phyloP scores from a whole-genome alignment of 345 rosid genomes.

The Aegle marmelos region DNA sequence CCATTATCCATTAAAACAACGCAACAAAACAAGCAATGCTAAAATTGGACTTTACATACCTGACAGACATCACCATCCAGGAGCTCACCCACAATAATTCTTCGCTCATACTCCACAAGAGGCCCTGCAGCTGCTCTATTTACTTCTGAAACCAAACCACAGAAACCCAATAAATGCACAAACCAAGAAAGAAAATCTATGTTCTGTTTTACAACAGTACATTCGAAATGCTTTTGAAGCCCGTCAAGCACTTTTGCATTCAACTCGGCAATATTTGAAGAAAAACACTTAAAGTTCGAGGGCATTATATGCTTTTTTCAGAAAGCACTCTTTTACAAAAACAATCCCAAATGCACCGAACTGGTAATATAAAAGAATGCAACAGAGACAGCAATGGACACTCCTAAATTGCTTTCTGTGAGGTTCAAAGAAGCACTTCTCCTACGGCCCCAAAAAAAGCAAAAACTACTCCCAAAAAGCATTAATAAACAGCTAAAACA shows the following conservation, averaged over 20 bases:
- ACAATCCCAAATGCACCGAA: too few relatives aligned
- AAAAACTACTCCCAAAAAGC: background rate
- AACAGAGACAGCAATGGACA: background rate
- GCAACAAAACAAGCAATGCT: background rate
- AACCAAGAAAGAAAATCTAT: background rate
- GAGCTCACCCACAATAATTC: constrained; percentile 78
- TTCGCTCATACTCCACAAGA: constrained; percentile 78
- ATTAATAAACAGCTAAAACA: background rate
- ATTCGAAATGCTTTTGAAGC: background rate
- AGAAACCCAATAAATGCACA: background rate
- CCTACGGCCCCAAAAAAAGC: background rate
- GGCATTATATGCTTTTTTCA: background rate
- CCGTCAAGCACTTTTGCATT: too few relatives aligned
- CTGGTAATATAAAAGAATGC: too few relatives aligned
- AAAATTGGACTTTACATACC: constrained; percentile 37
- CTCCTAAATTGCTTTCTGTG: background rate
- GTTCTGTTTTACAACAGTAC: background rate
- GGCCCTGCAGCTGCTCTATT: constrained; percentile 57
- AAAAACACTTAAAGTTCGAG: background rate
- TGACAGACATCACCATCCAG: constrained; percentile 85
- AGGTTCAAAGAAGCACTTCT: background rate
- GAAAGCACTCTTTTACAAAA: background rate
- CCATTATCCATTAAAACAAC: background rate
- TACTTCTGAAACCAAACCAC: constrained; percentile 41
- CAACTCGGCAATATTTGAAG: background rate